Percentiles rank a stretch among this genome's conserved stretches.
Conservation (phyloP, 2,329 filamentous ascomycete genomes). For the Beauveria medogensis region DNA sequence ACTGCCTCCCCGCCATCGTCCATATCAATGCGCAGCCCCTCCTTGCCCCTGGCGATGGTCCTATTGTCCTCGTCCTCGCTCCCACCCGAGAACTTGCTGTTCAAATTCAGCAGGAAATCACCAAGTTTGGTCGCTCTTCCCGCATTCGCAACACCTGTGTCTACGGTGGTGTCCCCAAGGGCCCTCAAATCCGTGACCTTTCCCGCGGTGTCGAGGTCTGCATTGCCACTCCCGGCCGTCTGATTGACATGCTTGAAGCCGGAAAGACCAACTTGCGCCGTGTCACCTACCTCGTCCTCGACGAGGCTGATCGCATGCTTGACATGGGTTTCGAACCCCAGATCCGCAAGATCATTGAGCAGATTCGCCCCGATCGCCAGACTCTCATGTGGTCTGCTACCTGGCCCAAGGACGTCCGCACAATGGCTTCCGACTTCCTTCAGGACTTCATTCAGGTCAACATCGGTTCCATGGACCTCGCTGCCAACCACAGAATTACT, state of each 20-base stretch:
- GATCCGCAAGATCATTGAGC: conserved; percentile 95
- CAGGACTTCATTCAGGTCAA: conserved; percentile 98
- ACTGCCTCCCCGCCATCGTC: conserved; percentile 95
- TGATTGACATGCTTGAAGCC: conserved; percentile 97
- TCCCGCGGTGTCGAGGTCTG: conserved; percentile 94
- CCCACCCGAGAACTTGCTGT: conserved; percentile 97
- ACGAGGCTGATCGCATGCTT: conserved; percentile 98
- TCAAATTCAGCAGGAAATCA: conserved; percentile 97
- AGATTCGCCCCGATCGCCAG: conserved; percentile 96
- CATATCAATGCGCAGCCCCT: conserved; percentile 99
- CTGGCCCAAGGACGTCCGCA: conserved; percentile 97
- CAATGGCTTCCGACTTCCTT: conserved; percentile 83
- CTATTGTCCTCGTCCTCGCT: conserved; percentile 91
- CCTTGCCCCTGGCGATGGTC: conserved; percentile 86
- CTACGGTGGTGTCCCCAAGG: conserved; percentile 97
- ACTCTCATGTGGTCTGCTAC: conserved; percentile 99
- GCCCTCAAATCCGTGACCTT: conserved; percentile 91
- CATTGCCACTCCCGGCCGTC: conserved; percentile 93
- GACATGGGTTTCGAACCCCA: conserved; percentile 99
- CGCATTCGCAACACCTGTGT: conserved; percentile 98
- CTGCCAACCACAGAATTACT: conserved; percentile 95
- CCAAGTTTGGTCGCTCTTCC: conserved; percentile 96
- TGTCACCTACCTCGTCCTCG: conserved; percentile 95
- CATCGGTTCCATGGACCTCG: conserved; percentile 90
- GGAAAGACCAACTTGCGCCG: conserved; percentile 97